A percentile compares a stretch with the other conserved stretches of the same genome.
These are phyloP conservation scores for Achlya hypogyna DNA, from an alignment of 352 stramenopile genomes.

Conservation along the genomic window DNA sequence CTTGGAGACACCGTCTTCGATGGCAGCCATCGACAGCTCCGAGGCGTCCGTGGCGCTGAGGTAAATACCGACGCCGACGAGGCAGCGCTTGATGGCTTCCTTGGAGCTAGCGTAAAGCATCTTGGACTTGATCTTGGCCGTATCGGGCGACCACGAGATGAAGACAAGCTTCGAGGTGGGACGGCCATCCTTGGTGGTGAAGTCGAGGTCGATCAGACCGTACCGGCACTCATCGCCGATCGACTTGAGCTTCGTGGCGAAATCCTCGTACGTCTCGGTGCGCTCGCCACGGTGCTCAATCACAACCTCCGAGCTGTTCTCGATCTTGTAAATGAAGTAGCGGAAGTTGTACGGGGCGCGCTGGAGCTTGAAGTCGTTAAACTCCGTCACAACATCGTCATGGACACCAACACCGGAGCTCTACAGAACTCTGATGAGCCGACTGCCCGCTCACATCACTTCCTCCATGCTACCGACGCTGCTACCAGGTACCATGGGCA, in stretches of 20 bases:
- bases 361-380: constrained; percentile 95
- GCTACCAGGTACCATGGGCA: neutral
- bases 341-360: constrained; percentile 85
- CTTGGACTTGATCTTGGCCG: constrained; percentile 87
- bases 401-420: constrained; percentile 89
- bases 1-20: constrained; percentile 76
- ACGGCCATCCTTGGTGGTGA: constrained; percentile 83
- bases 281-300: constrained; percentile 80
- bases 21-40: constrained; percentile 73
- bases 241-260: constrained; percentile 63
- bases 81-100: constrained; percentile 89
- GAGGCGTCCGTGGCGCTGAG: constrained; percentile 90
- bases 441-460: neutral
- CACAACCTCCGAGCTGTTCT: constrained; percentile 88
- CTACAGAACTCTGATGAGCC: constrained; percentile 32
- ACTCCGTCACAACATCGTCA: constrained; percentile 89
- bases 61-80: constrained; percentile 93
- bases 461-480: too few relatives aligned
- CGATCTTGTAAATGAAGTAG: constrained; percentile 96
- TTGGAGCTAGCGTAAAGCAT: constrained; percentile 95
- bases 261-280: constrained; percentile 82
- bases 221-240: constrained; percentile 81
- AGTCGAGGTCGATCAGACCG: constrained; percentile 83
- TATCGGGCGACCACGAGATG: constrained; percentile 92
- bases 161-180: constrained; percentile 88